Evolutionary conservation across 2,329 filamentous ascomycete genomes (phyloP), one percentile per base, ranked within the genome.

Genomic region (Alternaria sp.): DNA sequence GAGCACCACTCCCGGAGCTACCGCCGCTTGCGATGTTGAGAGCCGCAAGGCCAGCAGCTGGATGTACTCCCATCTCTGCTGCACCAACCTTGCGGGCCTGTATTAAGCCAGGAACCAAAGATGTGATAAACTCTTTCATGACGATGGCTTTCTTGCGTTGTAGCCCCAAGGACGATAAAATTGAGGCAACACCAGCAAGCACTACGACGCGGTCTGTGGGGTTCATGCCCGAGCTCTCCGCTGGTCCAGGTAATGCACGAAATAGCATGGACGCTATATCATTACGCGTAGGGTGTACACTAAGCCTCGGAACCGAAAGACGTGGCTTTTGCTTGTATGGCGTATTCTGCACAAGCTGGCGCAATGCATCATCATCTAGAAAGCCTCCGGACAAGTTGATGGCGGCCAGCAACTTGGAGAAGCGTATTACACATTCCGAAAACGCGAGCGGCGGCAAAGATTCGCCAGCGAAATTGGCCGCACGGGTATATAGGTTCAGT

Each of bases 1-100:
- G 82, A 12, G 91, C 90, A n/a, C 93, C 90, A 56, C 97, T 83
- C 2, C 93, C 93, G 7, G 94, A 92, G 15, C 93, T 92, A 43
- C 68, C 69, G 8, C 74, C 74, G 32, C 72, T 74, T 9, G 69
- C 71, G 67, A 79, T 75, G 67, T 89, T 91, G 28, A 96, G 82
- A 12, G 90, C 90, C 25, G 93, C 90, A 54, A 97, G 83, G 0
- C 93, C 94, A 10, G 95, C 93, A 17, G 95, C 95, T 44, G 96
- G 96, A 80, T 98, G 95, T 36, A 99, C 93, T 4, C 95, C 96
- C 74, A 96, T 92, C 76, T 98, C 96, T n/a, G 96, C 94, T 44
- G 96, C 96, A 30, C 95, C 95, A 51, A 95, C 87, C 50, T 96
- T 97, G 43, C 96, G 88, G 15, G 96, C 96, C 79, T 97, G 93